Conservation (phyloP, 345 rosid genomes). For the Arabis alpina region DNA sequence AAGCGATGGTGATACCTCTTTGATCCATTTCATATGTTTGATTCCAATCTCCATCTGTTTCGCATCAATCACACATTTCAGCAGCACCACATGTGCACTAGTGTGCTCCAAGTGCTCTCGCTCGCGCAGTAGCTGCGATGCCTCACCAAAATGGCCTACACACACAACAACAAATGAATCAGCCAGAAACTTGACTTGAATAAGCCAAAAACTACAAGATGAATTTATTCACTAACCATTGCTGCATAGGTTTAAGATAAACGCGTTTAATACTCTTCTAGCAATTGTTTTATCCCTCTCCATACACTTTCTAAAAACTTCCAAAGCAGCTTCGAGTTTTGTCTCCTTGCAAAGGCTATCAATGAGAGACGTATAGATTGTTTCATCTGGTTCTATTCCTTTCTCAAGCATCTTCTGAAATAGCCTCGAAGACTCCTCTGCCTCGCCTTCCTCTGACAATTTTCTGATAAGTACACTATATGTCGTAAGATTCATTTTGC, state of each 20-base stretch:
- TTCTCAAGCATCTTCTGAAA: slow-evolving; percentile 73
- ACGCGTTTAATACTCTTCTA: slow-evolving; percentile 45
- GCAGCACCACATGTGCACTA: slow-evolving; percentile 57
- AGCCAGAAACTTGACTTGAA: slow-evolving; percentile 18
- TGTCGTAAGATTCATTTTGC: slow-evolving; percentile 63
- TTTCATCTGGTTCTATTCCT: slow-evolving; percentile 62
- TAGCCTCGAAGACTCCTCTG: slow-evolving; percentile 70
- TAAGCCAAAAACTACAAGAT: slow-evolving; percentile 18
- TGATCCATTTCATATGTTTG: slow-evolving; percentile 57
- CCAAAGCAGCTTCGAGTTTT: slow-evolving; percentile 59
- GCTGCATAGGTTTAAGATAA: slow-evolving; percentile 59
- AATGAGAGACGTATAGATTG: slow-evolving; percentile 58
- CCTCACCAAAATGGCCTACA: slow-evolving; percentile 58
- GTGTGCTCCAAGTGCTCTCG: slow-evolving; percentile 47
- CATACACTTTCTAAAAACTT: slow-evolving; percentile 55
- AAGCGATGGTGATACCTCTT: slow-evolving; percentile 49
- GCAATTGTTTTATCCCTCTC: slow-evolving; percentile 54
- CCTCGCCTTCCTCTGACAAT: slow-evolving; percentile 67
- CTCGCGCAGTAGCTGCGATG: slow-evolving; percentile 53
- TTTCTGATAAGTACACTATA: slow-evolving; percentile 70
- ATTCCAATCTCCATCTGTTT: slow-evolving; percentile 55
- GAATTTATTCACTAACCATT: slow-evolving; percentile 47
- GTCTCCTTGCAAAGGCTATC: slow-evolving; percentile 73
- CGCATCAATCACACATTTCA: slow-evolving; percentile 64
- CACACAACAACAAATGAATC: slow-evolving; percentile 3